phyloP scores from a whole-genome alignment of 257 asterid species.

The Misopates orontium region DNA sequence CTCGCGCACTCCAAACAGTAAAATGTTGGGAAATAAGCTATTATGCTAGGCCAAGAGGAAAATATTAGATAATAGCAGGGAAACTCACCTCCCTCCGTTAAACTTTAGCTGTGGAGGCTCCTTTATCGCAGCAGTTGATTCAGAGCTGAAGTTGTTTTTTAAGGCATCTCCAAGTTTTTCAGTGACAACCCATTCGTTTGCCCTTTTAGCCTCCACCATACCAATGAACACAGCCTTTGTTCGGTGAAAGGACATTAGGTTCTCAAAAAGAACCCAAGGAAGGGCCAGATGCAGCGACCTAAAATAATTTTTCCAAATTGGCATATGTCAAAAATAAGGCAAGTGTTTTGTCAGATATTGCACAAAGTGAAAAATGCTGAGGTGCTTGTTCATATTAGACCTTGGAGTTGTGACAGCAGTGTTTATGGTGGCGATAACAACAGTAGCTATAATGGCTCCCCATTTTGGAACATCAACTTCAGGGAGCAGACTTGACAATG shows the following conservation, averaged over 20 bases:
- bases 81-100: conserved; percentile 44
- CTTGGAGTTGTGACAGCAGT: conserved; percentile 70
- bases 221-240: conserved; percentile 66
- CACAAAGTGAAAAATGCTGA: not conserved
- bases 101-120: conserved; percentile 35
- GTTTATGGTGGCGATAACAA: conserved; percentile 52
- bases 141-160: conserved; percentile 40
- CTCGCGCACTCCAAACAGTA: not conserved
- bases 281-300: conserved; percentile 66
- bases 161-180: conserved; percentile 70
- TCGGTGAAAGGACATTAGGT: conserved; percentile 72
- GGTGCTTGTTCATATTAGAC: conserved; percentile 30
- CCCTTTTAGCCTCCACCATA: conserved; percentile 54
- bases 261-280: conserved; percentile 82
- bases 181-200: conserved; percentile 81
- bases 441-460: conserved; percentile 63
- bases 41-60: not conserved
- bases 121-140: conserved; percentile 23
- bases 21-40: not conserved
- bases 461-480: conserved; percentile 69
- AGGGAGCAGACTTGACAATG: conserved; percentile 60
- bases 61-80: not conserved
- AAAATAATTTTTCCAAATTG: not conserved
- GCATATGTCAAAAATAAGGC: not conserved
- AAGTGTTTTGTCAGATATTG: not conserved